phyloP scores from a whole-genome alignment of 2,329 filamentous ascomycete genomes.

The Colletotrichum musicola region DNA sequence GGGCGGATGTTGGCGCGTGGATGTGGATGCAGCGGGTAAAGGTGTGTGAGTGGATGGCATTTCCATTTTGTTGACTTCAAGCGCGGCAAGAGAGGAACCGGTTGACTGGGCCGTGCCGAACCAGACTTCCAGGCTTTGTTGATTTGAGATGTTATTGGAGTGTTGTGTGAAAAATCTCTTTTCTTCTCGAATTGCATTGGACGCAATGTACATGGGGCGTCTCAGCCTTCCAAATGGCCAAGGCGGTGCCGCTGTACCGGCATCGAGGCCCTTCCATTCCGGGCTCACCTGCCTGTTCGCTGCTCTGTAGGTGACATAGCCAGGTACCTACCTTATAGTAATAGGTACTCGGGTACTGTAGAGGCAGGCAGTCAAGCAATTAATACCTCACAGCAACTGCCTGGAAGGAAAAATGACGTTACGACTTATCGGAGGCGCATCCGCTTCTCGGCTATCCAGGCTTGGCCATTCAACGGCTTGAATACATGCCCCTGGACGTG shows the following conservation, averaged over 20 bases:
- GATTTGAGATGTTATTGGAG: too few relatives aligned
- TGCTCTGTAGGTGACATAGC: too few relatives aligned
- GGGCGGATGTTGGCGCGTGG: too few relatives aligned
- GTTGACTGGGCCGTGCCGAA: background rate
- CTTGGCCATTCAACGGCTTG: background rate
- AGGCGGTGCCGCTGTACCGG: constrained; percentile 7
- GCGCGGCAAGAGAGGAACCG: too few relatives aligned
- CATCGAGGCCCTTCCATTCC: background rate
- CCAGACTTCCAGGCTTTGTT: background rate
- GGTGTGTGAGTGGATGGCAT: constrained; percentile 8
- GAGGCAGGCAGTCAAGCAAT: too few relatives aligned
- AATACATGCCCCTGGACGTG: background rate
- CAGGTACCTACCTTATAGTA: too few relatives aligned
- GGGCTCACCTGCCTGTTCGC: too few relatives aligned
- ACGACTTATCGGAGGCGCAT: background rate
- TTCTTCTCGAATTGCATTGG: too few relatives aligned
- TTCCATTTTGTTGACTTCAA: background rate
- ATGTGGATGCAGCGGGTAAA: background rate
- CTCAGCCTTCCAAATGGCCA: background rate
- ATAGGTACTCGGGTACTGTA: too few relatives aligned
- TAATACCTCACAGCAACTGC: too few relatives aligned
- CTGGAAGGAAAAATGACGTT: constrained; percentile 19
- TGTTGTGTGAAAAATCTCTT: too few relatives aligned
- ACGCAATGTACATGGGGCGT: constrained; percentile 5
- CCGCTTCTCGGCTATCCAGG: constrained; percentile 20